These are phyloP conservation scores for Solanum paucissectum DNA, from an alignment of 257 asterid genomes.

Conservation along the genomic window DNA sequence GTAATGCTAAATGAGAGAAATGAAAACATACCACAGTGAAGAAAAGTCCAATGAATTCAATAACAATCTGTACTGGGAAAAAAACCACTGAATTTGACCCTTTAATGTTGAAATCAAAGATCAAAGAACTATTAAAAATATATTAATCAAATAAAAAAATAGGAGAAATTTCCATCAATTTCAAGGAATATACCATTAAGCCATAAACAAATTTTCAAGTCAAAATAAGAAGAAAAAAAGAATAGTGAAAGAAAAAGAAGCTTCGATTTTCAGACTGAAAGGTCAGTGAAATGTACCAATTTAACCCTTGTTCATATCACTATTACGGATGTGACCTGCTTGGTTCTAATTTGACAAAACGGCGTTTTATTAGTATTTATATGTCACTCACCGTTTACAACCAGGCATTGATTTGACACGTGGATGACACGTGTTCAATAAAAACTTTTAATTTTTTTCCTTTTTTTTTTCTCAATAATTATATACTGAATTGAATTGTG, in stretches of 20 bases:
- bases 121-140: background rate
- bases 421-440: background rate
- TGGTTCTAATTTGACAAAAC: background rate
- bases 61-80: background rate
- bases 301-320: background rate
- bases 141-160: background rate
- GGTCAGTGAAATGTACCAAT: background rate
- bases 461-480: background rate
- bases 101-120: background rate
- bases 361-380: background rate
- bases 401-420: background rate
- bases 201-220: background rate
- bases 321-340: background rate
- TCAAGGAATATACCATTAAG: background rate
- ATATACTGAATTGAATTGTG: background rate
- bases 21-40: background rate
- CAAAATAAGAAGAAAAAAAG: background rate
- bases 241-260: background rate
- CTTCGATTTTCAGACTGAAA: constrained; percentile 6
- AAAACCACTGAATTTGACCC: background rate
- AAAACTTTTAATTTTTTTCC: background rate
- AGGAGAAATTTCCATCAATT: background rate
- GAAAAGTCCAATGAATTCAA: background rate
- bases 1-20: background rate
- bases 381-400: background rate